Evolutionary conservation across 306 rosid species (phyloP).

Genomic region (Fagus crenata): DNA sequence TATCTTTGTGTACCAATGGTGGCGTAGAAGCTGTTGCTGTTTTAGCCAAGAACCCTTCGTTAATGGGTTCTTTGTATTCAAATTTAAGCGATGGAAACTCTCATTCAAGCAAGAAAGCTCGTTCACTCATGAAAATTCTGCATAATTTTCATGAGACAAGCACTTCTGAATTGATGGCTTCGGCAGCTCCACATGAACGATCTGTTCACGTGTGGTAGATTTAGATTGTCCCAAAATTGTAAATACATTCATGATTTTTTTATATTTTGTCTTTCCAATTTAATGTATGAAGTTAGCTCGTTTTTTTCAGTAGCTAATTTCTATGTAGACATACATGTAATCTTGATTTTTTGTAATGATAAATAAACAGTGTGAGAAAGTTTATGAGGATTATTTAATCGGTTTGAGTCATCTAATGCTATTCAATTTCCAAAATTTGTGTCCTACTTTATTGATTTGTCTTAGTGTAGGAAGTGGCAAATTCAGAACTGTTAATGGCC

Average conservation of each 20-base stretch:
- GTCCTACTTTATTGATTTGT: neutral
- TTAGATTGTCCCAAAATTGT: neutral
- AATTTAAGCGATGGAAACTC: slow-evolving; percentile 52
- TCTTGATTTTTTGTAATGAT: neutral
- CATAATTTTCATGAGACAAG: slow-evolving; percentile 54
- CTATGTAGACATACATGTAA: slow-evolving; percentile 2
- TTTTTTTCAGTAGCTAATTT: slow-evolving; percentile 34
- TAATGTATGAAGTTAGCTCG: slow-evolving; percentile 42
- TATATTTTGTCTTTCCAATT: neutral
- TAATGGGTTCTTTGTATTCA: slow-evolving; percentile 62
- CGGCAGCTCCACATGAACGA: slow-evolving; percentile 34
- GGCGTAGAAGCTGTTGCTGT: slow-evolving; percentile 51
- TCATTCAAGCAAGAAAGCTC: slow-evolving; percentile 62
- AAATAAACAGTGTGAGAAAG: slow-evolving; percentile 1
- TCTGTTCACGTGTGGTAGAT: slow-evolving; percentile 42
- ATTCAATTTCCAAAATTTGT: slow-evolving; percentile 6
- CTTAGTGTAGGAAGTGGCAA: no score
- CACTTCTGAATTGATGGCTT: slow-evolving; percentile 34
- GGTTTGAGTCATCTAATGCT: neutral
- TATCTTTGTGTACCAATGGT: slow-evolving; percentile 56
- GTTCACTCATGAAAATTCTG: slow-evolving; percentile 58
- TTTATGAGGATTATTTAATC: neutral
- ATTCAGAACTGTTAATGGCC: no score
- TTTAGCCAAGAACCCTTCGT: slow-evolving; percentile 45
- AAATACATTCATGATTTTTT: slow-evolving; percentile 11